Conservation (phyloP, 1,284 basidiomycete species). For the Ganoderma leucocontextum region DNA sequence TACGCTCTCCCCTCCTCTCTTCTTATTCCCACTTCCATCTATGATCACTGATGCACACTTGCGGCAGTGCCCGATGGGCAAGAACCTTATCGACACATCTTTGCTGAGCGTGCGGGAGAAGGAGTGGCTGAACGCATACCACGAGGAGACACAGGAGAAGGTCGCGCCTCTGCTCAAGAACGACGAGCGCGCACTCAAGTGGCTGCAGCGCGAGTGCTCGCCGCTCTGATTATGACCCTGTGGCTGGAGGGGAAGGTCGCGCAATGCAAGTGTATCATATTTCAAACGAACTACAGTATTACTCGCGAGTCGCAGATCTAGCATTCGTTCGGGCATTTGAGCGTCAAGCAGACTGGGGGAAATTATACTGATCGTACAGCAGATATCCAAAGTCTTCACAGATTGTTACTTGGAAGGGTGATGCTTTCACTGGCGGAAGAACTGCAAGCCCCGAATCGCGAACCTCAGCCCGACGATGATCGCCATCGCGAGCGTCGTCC, state of each 20-base stretch:
- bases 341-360: neutral
- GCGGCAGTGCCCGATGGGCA: slow-evolving; percentile 85
- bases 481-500: slow-evolving; percentile 37
- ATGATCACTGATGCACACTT: too few relatives aligned
- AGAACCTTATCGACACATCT: slow-evolving; percentile 75
- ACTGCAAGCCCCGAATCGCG: slow-evolving; percentile 7
- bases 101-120: slow-evolving; percentile 77
- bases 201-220: slow-evolving; percentile 81
- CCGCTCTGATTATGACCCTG: slow-evolving; percentile 45
- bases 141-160: slow-evolving; percentile 81
- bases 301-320: neutral
- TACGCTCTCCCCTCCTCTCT: slow-evolving; percentile 35
- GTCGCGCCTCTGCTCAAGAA: slow-evolving; percentile 76
- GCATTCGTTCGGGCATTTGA: neutral
- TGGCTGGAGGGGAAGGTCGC: neutral
- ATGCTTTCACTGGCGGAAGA: neutral
- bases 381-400: neutral
- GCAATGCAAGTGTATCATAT: slow-evolving; percentile 9
- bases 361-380: neutral
- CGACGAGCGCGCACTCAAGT: slow-evolving; percentile 78
- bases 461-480: slow-evolving; percentile 35
- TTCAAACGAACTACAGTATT: too few relatives aligned
- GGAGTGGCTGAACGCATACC: slow-evolving; percentile 89
- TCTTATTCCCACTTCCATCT: too few relatives aligned
- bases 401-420: neutral